Percentiles rank a stretch among this genome's conserved stretches.
Evolutionary conservation across 805 yeast genomes (phyloP).

Genomic region (Kazachstania psychrophila): DNA sequence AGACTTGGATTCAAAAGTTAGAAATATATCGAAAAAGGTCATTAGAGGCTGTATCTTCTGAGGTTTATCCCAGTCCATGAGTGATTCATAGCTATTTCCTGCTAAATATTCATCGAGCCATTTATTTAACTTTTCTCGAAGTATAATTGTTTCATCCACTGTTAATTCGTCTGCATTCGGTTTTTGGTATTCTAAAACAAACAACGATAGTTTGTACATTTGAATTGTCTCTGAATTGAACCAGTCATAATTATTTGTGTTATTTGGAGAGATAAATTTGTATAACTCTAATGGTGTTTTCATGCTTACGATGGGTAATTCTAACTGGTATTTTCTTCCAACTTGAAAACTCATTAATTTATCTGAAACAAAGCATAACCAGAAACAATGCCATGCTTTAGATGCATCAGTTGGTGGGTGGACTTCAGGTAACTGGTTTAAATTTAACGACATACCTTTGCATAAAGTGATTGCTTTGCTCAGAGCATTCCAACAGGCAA

Average conservation of each 20-base stretch:
- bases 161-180: conserved; percentile 15
- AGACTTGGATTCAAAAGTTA: conserved; percentile 18
- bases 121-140: conserved; percentile 8
- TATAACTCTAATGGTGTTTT: conserved; percentile 8
- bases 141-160: conserved; percentile 8
- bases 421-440: conserved; percentile 22
- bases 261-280: conserved; percentile 3
- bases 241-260: conserved; percentile 11
- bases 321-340: conserved; percentile 37
- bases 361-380: conserved; percentile 48
- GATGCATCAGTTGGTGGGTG: conserved; percentile 31
- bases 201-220: conserved; percentile 15
- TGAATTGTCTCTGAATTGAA: conserved; percentile 15
- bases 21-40: conserved; percentile 17
- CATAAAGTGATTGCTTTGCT: conserved; percentile 37
- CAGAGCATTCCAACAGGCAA: conserved; percentile 35
- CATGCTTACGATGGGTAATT: conserved; percentile 17
- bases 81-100: background rate
- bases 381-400: conserved; percentile 45
- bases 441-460: conserved; percentile 37
- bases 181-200: conserved; percentile 15
- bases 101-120: conserved; percentile 10
- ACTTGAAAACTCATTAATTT: conserved; percentile 43
- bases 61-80: background rate
- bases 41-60: conserved; percentile 15